Conservation (phyloP, 2,329 filamentous ascomycete genomes). For the Fusarium sp. region DNA sequence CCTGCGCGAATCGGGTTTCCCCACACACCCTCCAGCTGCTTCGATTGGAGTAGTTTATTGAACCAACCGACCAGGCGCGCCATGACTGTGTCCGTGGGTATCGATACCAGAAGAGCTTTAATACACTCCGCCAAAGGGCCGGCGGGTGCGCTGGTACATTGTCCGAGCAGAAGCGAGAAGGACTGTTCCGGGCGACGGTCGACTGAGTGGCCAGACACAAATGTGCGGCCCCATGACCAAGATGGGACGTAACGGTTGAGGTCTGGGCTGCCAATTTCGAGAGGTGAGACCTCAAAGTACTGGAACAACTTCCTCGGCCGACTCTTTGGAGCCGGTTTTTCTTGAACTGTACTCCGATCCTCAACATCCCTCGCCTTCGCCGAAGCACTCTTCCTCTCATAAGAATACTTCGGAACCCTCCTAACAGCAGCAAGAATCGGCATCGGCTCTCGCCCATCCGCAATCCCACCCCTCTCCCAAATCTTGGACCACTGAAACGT, state of each 20-base stretch:
- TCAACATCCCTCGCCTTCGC: background rate
- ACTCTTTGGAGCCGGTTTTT: fast-evolving
- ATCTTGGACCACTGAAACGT: conserved; percentile 39
- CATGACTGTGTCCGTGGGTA: conserved; percentile 36
- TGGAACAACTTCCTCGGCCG: conserved; percentile 22
- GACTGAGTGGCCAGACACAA: conserved; percentile 33
- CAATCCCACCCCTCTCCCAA: conserved; percentile 33
- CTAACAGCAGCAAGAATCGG: conserved; percentile 39
- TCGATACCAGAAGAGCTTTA: conserved; percentile 25
- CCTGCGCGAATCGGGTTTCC: conserved; percentile 41
- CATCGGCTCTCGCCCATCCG: conserved; percentile 31
- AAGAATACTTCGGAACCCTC: conserved; percentile 28
- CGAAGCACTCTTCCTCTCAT: conserved; percentile 14
- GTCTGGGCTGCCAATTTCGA: conserved; percentile 37
- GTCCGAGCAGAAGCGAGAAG: conserved; percentile 28
- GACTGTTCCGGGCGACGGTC: conserved; percentile 39
- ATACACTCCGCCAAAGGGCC: conserved; percentile 35
- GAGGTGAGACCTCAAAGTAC: conserved; percentile 41
- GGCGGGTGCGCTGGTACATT: conserved; percentile 41
- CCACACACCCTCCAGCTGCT: conserved; percentile 36
- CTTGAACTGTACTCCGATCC: fast-evolving
- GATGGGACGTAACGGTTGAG: conserved; percentile 37
- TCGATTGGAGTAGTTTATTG: conserved; percentile 26
- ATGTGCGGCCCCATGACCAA: conserved; percentile 42
- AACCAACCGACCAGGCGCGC: conserved; percentile 8